A percentile compares a stretch with the other conserved stretches of the same genome.
These are phyloP conservation scores for Agastache rugosa DNA, from an alignment of 257 asterid genomes.

Conservation along the genomic window DNA sequence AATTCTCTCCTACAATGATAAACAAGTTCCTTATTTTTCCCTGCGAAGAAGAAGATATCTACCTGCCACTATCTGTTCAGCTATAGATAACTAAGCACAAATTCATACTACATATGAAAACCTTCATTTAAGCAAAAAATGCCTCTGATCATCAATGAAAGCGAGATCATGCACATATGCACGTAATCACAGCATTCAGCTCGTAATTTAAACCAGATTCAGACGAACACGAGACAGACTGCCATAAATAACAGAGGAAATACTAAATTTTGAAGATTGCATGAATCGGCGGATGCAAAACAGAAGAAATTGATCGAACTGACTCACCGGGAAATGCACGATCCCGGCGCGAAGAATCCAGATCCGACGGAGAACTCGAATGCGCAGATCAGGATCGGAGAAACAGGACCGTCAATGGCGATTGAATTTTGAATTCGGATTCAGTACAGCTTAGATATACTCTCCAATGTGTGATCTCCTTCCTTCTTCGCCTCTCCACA, in stretches of 20 bases:
- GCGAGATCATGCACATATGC: constrained; percentile 30
- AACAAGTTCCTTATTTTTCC: not conserved
- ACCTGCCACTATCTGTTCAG: not conserved
- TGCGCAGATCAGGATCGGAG: constrained; percentile 44
- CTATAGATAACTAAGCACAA: not conserved
- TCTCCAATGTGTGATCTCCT: constrained; percentile 6
- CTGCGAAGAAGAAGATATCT: not conserved
- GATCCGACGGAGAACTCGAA: constrained; percentile 41
- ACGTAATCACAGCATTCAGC: constrained; percentile 28
- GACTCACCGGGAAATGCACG: constrained; percentile 46
- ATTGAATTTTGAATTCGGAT: constrained; percentile 24
- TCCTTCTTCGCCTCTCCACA: constrained; percentile 18
- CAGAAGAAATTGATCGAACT: constrained; percentile 4
- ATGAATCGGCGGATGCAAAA: constrained; percentile 3
- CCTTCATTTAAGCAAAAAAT: constrained; percentile 16
- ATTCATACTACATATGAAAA: not conserved
- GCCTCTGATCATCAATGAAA: constrained; percentile 6
- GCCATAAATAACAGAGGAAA: not conserved
- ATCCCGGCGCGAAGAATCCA: constrained; percentile 42
- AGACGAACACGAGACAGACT: not conserved
- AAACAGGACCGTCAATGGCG: constrained; percentile 41
- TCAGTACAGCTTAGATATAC: constrained; percentile 9
- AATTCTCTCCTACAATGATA: constrained; percentile 5
- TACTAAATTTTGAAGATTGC: not conserved
- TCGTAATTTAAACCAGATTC: constrained; percentile 26